phyloP scores from a whole-genome alignment of 2,329 filamentous ascomycete species.

The Remersonia thermophila region DNA sequence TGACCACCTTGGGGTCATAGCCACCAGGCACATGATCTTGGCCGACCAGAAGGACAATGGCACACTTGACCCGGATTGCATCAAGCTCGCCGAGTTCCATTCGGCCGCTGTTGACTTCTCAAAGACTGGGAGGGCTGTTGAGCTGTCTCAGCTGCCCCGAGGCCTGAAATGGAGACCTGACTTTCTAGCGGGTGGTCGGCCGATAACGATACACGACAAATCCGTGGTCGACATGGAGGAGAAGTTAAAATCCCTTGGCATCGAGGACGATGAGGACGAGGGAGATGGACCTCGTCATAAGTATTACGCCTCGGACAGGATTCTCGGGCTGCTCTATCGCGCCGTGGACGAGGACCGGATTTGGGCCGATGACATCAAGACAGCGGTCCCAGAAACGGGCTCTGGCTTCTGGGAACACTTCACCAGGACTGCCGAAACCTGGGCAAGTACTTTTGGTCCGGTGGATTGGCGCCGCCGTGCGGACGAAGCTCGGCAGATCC shows the following conservation, averaged over 20 bases:
- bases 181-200: constrained; percentile 38
- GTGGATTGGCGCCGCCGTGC: constrained; percentile 24
- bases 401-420: constrained; percentile 32
- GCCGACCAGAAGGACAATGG: constrained; percentile 45
- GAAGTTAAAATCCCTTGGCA: constrained; percentile 13
- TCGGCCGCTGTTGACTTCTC: constrained; percentile 66
- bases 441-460: constrained; percentile 20
- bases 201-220: constrained; percentile 32
- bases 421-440: constrained; percentile 18
- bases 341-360: constrained; percentile 61
- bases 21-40: constrained; percentile 49
- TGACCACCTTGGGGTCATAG: constrained; percentile 54
- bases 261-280: constrained; percentile 34
- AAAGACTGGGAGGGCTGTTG: constrained; percentile 55
- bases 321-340: constrained; percentile 59
- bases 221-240: constrained; percentile 29
- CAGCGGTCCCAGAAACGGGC: constrained; percentile 17
- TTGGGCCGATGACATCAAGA: constrained; percentile 38
- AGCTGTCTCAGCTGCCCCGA: constrained; percentile 31
- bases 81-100: constrained; percentile 47
- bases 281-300: constrained; percentile 30
- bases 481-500: constrained; percentile 31
- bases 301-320: constrained; percentile 57
- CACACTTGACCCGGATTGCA: constrained; percentile 39
- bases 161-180: constrained; percentile 34